phyloP scores from a whole-genome alignment of 2,329 filamentous ascomycete species.

The Penicillium glabrum region DNA sequence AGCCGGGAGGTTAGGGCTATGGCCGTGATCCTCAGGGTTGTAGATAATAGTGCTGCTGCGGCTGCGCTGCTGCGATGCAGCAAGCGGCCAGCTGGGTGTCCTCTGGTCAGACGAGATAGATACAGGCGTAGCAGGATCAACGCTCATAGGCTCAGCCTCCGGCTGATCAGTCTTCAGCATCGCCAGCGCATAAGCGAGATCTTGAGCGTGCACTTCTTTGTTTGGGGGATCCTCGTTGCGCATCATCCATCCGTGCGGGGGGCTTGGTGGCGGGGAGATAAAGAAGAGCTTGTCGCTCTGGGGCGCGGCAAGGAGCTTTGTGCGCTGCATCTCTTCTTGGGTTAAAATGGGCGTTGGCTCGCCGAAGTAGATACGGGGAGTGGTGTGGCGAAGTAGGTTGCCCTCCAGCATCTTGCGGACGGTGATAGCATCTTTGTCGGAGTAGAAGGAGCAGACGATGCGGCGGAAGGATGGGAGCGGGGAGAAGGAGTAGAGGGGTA shows the following conservation, averaged over 20 bases:
- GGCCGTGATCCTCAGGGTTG: constrained; percentile 61
- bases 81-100: constrained; percentile 31
- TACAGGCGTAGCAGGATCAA: constrained; percentile 36
- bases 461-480: constrained; percentile 52
- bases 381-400: constrained; percentile 34
- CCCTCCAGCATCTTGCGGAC: constrained; percentile 46
- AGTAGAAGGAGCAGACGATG: constrained; percentile 51
- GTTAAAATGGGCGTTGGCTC: constrained; percentile 48
- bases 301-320: constrained; percentile 54
- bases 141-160: constrained; percentile 9
- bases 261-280: constrained; percentile 63
- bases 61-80: constrained; percentile 37
- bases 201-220: constrained; percentile 63
- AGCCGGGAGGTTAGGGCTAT: constrained; percentile 59
- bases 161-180: constrained; percentile 43
- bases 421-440: constrained; percentile 41
- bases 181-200: constrained; percentile 58
- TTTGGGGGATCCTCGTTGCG: constrained; percentile 64
- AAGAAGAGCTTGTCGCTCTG: constrained; percentile 65
- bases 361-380: constrained; percentile 54
- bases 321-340: constrained; percentile 23
- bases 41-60: constrained; percentile 63
- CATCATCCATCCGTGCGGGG: constrained; percentile 66
- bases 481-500: constrained; percentile 51
- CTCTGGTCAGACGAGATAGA: constrained; percentile 36